Base-by-base conservation (phyloP, 495 filamentous ascomycete species). In the Penicillium tannophilum region DNA sequence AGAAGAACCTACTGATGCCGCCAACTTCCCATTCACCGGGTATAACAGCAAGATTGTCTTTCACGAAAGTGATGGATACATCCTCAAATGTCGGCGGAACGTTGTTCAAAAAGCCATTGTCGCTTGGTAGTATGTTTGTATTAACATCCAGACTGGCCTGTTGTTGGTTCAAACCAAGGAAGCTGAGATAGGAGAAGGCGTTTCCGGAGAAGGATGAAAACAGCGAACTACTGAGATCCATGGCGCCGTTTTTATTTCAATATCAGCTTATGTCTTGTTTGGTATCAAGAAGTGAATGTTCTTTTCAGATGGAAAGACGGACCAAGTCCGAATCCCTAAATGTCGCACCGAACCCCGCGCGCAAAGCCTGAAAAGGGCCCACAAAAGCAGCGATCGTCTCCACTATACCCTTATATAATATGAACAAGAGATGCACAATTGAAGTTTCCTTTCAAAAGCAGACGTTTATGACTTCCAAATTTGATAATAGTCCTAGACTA, bases 11-110 rank as follows among this genome's bases (percentile, higher is more conserved):
- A 61, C 58, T 61, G 35, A 61, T 61, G 17, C 39, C 47, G 6
- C 58, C 47, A 19, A n/a, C 33, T 28, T 56, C 53, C 58, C 58
- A 61, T 35, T 55, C 47, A 9, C 58, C 58, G 14, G 58, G 53
- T 10, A 61, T 56, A 5, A 61, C 53, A 30, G 59, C 59, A 36
- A 61, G 46, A 46, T 61, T 61, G 20, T 61, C 49, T 19, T 42
- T 57, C 20, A 61, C 54, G 31, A 19, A 61, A 4, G 54, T 46
- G n/a, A 61, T 11, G 1, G 59, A 61, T 8, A 54, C 17, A 19
- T 61, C 7, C 20, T 57, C 54, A 28, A 61, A 61, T 7, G 14
- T 28, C 19, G 28, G n/a, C 23, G 58, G 58, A 6, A 50, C 14
- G 3, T 11, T 31, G 36, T 54, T 60, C 2, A 60, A 24, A 26